Evolutionary conservation across 2,329 filamentous ascomycete species (phyloP).

Genomic region (Aspergillus fischeri): DNA sequence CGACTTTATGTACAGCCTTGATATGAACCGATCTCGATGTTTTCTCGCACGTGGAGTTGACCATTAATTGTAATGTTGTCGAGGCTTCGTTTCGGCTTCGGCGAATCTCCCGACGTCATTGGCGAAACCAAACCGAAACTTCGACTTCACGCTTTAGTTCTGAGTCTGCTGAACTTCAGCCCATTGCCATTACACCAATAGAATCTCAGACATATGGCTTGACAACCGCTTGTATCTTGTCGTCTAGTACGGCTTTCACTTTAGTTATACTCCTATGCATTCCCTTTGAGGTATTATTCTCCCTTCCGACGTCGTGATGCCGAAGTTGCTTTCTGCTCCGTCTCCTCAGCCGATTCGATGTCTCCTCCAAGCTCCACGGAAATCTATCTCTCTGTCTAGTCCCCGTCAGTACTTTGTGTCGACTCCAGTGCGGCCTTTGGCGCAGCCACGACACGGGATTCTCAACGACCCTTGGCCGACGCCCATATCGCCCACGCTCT

Average conservation of each 20-base stretch:
- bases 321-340: conserved; percentile 19
- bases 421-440: conserved; percentile 28
- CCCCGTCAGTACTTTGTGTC: conserved; percentile 23
- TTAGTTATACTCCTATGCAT: conserved; percentile 1
- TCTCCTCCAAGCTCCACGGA: conserved; percentile 1
- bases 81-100: neutral
- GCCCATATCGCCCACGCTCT: conserved; percentile 17
- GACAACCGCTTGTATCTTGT: neutral
- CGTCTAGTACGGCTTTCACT: conserved; percentile 5
- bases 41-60: neutral
- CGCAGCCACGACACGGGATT: conserved; percentile 35
- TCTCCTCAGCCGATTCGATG: conserved; percentile 5
- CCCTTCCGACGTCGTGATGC: conserved; percentile 18
- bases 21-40: neutral
- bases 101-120: conserved; percentile 4
- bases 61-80: neutral
- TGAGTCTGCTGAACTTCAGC: neutral
- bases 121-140: neutral
- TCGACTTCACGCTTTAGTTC: neutral
- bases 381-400: conserved; percentile 5
- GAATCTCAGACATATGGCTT: conserved; percentile 2
- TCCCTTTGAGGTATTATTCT: neutral
- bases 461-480: conserved; percentile 34
- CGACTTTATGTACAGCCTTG: neutral
- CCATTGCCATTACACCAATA: neutral